phyloP scores from a whole-genome alignment of 1,284 basidiomycete genomes.

The Phlebopus sp. region DNA sequence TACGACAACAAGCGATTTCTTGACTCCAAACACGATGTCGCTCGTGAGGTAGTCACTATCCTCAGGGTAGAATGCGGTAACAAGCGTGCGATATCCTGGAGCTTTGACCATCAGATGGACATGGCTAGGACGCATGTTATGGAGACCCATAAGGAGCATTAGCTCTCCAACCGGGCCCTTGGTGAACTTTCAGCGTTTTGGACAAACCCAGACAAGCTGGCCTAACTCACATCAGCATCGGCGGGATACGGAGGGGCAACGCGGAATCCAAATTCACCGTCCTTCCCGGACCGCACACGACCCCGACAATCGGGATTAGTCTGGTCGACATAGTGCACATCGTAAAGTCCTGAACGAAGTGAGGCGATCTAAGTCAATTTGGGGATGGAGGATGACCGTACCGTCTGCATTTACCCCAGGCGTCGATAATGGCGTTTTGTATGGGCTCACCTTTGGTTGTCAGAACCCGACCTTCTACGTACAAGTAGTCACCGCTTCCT shows the following conservation, averaged over 20 bases:
- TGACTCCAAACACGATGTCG: slow-evolving; percentile 80
- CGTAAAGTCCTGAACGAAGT: slow-evolving; percentile 46
- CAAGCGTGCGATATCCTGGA: slow-evolving; percentile 68
- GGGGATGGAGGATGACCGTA: slow-evolving; percentile 15
- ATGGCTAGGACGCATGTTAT: slow-evolving; percentile 78
- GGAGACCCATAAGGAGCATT: slow-evolving; percentile 58
- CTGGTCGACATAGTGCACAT: slow-evolving; percentile 62
- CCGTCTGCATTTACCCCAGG: slow-evolving; percentile 80
- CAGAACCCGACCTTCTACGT: slow-evolving; percentile 68
- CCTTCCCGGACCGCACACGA: slow-evolving; percentile 54
- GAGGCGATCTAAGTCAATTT: slow-evolving; percentile 1
- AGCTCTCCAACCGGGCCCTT: slow-evolving; percentile 59
- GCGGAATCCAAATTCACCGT: slow-evolving; percentile 72
- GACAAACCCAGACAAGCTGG: background rate
- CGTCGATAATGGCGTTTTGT: slow-evolving; percentile 67
- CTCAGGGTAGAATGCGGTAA: slow-evolving; percentile 74
- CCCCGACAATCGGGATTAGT: slow-evolving; percentile 75
- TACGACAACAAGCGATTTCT: slow-evolving; percentile 57
- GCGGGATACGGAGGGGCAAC: slow-evolving; percentile 77
- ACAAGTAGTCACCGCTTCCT: slow-evolving; percentile 82
- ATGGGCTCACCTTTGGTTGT: slow-evolving; percentile 68
- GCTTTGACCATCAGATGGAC: slow-evolving; percentile 73
- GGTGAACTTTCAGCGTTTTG: slow-evolving; percentile 1
- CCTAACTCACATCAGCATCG: slow-evolving; percentile 58
- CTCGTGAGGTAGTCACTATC: slow-evolving; percentile 64